These are phyloP conservation scores for Eucommia ulmoides DNA, from an alignment of 257 asterid species.

Conservation along the genomic window DNA sequence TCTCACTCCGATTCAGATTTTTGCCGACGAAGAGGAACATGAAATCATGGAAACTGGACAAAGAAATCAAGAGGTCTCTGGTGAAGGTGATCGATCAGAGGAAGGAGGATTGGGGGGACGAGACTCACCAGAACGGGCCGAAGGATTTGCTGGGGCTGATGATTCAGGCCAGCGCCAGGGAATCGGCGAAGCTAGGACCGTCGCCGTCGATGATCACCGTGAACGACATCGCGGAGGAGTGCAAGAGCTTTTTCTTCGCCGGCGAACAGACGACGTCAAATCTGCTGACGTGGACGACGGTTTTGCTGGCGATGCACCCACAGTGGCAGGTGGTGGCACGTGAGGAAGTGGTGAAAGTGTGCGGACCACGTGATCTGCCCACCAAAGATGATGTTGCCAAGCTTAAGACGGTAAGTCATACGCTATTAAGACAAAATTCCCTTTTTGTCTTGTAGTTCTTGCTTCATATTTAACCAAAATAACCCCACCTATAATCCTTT, in stretches of 20 bases:
- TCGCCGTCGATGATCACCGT: constrained; percentile 18
- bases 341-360: constrained; percentile 36
- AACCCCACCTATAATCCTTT: no score
- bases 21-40: constrained; percentile 36
- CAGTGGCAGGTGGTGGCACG: constrained; percentile 38
- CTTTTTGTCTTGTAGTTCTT: not conserved
- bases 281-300: constrained; percentile 45
- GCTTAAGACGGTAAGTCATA: constrained; percentile 23
- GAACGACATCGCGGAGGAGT: constrained; percentile 37
- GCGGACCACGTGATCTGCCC: constrained; percentile 36
- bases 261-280: constrained; percentile 43
- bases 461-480: not conserved
- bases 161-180: constrained; percentile 28
- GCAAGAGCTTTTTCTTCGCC: constrained; percentile 44
- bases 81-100: constrained; percentile 29
- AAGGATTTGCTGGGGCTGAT: constrained; percentile 34
- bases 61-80: constrained; percentile 31
- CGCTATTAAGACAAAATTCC: not conserved
- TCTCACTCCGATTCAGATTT: constrained; percentile 12
- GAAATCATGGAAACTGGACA: constrained; percentile 39
- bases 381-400: constrained; percentile 31
- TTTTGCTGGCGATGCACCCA: constrained; percentile 39
- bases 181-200: constrained; percentile 4
- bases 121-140: constrained; percentile 22
- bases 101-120: constrained; percentile 25